Evolutionary conservation across 2,329 filamentous ascomycete species (phyloP).

Genomic region (Ophiocordyceps unilateralis): DNA sequence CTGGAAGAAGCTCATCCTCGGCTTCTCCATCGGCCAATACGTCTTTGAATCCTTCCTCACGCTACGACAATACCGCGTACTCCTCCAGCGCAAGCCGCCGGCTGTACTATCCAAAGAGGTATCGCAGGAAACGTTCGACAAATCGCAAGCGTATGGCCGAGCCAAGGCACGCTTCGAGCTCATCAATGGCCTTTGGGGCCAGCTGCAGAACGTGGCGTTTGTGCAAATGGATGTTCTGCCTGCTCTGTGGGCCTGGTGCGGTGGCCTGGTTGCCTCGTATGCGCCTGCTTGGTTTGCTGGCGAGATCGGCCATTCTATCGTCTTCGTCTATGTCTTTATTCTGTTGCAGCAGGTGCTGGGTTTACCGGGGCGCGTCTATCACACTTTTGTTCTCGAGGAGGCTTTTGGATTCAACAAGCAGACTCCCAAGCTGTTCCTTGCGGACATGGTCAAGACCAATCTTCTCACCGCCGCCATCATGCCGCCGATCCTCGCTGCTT

Average conservation of each 20-base stretch:
- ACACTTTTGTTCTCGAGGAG: constrained; percentile 91
- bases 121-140: constrained; percentile 78
- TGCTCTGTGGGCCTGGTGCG: constrained; percentile 73
- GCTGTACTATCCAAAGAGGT: constrained; percentile 81
- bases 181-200: constrained; percentile 63
- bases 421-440: constrained; percentile 73
- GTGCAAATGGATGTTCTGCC: constrained; percentile 85
- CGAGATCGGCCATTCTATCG: constrained; percentile 83
- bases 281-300: constrained; percentile 66
- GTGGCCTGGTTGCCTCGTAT: constrained; percentile 54
- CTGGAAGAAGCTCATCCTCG: constrained; percentile 92
- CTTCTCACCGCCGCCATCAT: constrained; percentile 63
- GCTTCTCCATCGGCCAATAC: constrained; percentile 86
- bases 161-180: constrained; percentile 87
- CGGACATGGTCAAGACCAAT: constrained; percentile 83
- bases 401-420: constrained; percentile 99
- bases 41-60: constrained; percentile 80
- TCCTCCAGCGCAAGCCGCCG: constrained; percentile 64
- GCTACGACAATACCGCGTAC: constrained; percentile 73
- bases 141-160: constrained; percentile 88
- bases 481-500: constrained; percentile 76
- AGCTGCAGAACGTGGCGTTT: constrained; percentile 75
- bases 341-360: constrained; percentile 64
- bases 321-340: constrained; percentile 81
- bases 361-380: constrained; percentile 72